Evolutionary conservation across 257 asterid species (phyloP), one percentile per base, ranked within the genome.

Genomic region (Solanum rostratum): DNA sequence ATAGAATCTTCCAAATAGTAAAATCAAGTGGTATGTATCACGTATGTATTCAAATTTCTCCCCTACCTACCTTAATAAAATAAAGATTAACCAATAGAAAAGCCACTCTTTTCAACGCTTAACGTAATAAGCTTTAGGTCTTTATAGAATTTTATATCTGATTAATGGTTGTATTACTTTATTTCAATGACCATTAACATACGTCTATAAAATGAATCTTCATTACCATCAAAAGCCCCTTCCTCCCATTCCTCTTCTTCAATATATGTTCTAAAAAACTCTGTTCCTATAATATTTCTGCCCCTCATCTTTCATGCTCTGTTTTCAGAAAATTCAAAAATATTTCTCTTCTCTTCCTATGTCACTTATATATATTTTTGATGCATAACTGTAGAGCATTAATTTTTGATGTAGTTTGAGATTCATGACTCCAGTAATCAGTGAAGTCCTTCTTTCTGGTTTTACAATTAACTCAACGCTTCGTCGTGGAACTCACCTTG

Each of bases 401-500:
- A 45, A 33, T 82, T 80, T 46, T 71, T 84, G 79, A 84, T 71
- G 66, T 29, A 55, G 29, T 54, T 65, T 49, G 81, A 63, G 20
- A 79, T 82, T 80, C 84, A 90, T 88, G 91, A 85, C 91, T 87
- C 91, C 90, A 4, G 84, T 85, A 69, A 88, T 88, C 41, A 85
- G 87, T 70, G 92, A 90, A 88, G 80, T 87, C 52, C 86, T 90
- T 46, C 91, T 86, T 24, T 90, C 87, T 30, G 92, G 92, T 22
- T 88, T 83, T 68, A 85, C 90, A 1, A 82, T 88, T 43, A 73
- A 37, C 83, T 85, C 91, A 86, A 85, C 92, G 81, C 91, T 88
- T 70, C 91, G 91, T 74, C 88, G 90, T 60, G 88, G 91, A 30
- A 90, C 87, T 82, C 91, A 88, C 79, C 29, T 90, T 16, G 88